Evolutionary conservation across 495 filamentous ascomycete species (phyloP), one percentile per base, ranked within the genome.

Genomic region (Talaromyces proteolyticus): DNA sequence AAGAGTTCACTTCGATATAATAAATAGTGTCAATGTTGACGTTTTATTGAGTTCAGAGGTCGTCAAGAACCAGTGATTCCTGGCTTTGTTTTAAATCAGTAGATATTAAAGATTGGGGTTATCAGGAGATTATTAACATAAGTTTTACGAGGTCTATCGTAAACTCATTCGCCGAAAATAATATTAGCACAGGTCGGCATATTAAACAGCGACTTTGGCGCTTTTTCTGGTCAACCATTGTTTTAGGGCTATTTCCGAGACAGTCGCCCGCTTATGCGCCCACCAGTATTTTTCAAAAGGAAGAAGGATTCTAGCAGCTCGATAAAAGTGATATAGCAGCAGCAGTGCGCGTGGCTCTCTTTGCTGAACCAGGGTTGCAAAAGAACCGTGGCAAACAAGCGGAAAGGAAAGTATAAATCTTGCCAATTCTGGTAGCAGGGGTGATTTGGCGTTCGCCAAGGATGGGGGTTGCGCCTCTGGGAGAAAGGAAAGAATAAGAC

Each of bases 311-410:
- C 45, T 20, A 4, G 38, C 45, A 24, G 45, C 45, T 16, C 45
- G 45, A 48, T 48, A 48, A 12, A 39, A 48, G 17, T 48, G 45
- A 10, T 29, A 48, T 4, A 48, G 17, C 14, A 48, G 16, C 25
- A 48, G 6, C 17, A 48, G 45, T 7, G 34, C 45, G 38, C 38
- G 34, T 14, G 45, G 20, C 8, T 48, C 34, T 1, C 26, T 34
- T 16, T 48, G n/a, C 34, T 48, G 45, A 11, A 48, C 22, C 45
- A 48, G 37, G n/a, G 45, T 14, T 14, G 22, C 23, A 19, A 37
- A 48, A 4, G 45, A 19, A 7, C 34, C 34, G 19, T 48, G 29
- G 18, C 45, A 48, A 17, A 24, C 17, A 8, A 48, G 10, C 4
- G 45, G 45, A 48, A 48, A 48, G 3, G 29, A 39, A 18, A 37